A percentile compares a stretch with the other conserved stretches of the same genome.
Evolutionary conservation across 2,329 filamentous ascomycete genomes (phyloP).

Genomic region (Xylariaceae sp.): DNA sequence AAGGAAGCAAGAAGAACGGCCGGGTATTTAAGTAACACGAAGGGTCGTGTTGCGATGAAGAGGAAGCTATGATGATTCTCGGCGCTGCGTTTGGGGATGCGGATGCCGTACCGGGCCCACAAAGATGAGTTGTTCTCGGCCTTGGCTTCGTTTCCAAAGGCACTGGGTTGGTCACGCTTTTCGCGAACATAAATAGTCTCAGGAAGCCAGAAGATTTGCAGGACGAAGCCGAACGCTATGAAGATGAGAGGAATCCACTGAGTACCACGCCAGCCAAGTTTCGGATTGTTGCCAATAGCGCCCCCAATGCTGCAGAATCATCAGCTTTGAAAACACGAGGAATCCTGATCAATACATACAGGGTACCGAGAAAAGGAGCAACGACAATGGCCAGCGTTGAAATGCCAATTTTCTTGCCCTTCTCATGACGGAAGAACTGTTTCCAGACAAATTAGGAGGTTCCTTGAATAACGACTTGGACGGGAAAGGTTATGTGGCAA

Average conservation of each 20-base stretch:
- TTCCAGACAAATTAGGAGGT: neutral
- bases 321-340: neutral
- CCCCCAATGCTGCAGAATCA: neutral
- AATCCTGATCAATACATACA: neutral
- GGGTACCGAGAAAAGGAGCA: neutral
- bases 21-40: neutral
- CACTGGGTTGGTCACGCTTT: neutral
- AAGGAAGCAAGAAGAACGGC: neutral
- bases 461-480: too few relatives aligned
- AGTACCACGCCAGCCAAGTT: neutral
- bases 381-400: neutral
- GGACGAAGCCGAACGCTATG: neutral
- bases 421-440: neutral
- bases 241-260: neutral
- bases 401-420: neutral
- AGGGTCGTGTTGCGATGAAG: neutral
- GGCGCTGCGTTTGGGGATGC: neutral
- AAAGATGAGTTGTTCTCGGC: neutral
- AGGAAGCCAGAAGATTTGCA: neutral
- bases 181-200: neutral
- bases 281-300: neutral
- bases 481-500: too few relatives aligned
- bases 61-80: neutral
- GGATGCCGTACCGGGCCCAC: neutral
- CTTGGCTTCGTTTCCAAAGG: neutral